Percentiles rank a stretch among this genome's conserved stretches.
These are phyloP conservation scores for Pichia scutulata DNA, from an alignment of 805 yeast species.

Conservation along the genomic window DNA sequence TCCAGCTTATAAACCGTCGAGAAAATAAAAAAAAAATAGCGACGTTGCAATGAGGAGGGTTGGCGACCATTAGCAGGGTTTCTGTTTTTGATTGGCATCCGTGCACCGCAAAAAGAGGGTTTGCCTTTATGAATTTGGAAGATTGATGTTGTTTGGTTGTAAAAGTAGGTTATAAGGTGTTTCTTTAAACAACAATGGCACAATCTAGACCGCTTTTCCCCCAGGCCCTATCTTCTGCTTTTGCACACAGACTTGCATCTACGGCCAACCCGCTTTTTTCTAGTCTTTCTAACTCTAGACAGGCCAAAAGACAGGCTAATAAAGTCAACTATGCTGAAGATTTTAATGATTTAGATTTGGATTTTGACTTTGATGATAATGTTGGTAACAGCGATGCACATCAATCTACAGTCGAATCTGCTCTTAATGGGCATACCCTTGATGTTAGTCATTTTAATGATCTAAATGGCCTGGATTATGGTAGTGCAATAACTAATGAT, in stretches of 20 bases:
- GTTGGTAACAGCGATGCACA: neutral
- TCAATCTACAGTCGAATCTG: neutral
- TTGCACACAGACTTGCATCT: constrained; percentile 63
- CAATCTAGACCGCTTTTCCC: constrained; percentile 37
- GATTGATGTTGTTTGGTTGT: neutral
- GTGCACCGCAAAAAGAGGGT: neutral
- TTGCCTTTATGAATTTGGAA: neutral
- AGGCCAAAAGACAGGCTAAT: constrained; percentile 62
- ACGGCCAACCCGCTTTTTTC: constrained; percentile 67
- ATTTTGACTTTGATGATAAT: constrained; percentile 25
- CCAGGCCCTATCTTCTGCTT: constrained; percentile 75
- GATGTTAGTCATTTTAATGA: neutral
- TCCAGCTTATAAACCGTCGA: neutral
- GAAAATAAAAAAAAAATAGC: neutral
- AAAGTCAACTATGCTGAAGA: constrained; percentile 77
- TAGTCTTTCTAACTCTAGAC: constrained; percentile 68
- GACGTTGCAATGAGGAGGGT: neutral
- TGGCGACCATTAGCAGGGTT: neutral
- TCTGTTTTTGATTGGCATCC: neutral
- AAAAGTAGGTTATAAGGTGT: neutral
- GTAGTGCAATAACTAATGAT: neutral
- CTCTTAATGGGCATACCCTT: neutral
- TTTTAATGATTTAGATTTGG: constrained; percentile 59
- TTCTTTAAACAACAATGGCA: neutral
- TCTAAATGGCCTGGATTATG: neutral